These are phyloP conservation scores for Whalleya microplaca DNA, from an alignment of 2,329 filamentous ascomycete genomes.

Conservation along the genomic window DNA sequence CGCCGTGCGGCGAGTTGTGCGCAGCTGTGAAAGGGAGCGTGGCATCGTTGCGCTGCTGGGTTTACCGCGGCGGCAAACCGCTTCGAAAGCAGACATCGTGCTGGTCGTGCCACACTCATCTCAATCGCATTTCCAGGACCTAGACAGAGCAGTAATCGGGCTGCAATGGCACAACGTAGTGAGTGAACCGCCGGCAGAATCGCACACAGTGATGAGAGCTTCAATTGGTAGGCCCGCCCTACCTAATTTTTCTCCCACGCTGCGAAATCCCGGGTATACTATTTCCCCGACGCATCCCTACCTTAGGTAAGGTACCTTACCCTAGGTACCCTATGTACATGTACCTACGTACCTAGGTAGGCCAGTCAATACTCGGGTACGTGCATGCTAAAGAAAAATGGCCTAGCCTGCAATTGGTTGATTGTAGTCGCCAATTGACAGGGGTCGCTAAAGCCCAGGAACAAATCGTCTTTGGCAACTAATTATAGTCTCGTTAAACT, in stretches of 20 bases:
- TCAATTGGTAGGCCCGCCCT: slow-evolving; percentile 22
- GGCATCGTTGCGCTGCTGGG: slow-evolving; percentile 39
- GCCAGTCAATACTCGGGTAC: not conserved
- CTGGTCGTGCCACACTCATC: slow-evolving; percentile 61
- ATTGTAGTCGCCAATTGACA: not conserved
- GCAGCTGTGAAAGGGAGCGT: slow-evolving; percentile 55
- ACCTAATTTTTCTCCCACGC: not conserved
- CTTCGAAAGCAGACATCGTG: slow-evolving; percentile 56
- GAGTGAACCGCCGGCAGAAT: not conserved
- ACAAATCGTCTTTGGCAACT: too few species aligned
- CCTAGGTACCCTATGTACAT: not conserved
- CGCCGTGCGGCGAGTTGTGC: slow-evolving; percentile 50
- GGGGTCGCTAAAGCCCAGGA: too few species aligned
- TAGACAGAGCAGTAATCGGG: slow-evolving; percentile 27
- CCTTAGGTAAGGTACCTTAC: not conserved
- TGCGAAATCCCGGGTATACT: slow-evolving; percentile 9
- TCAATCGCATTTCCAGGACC: slow-evolving; percentile 47
- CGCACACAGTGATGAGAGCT: slow-evolving; percentile 11
- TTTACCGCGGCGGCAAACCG: slow-evolving; percentile 45
- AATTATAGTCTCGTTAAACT: too few species aligned
- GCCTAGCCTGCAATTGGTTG: not conserved
- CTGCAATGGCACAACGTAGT: slow-evolving; percentile 19
- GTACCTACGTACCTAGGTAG: not conserved
- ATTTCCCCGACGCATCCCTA: slow-evolving; percentile 6
- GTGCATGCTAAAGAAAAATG: not conserved